phyloP scores from a whole-genome alignment of 352 stramenopile species.

The Phytophthora capsici region DNA sequence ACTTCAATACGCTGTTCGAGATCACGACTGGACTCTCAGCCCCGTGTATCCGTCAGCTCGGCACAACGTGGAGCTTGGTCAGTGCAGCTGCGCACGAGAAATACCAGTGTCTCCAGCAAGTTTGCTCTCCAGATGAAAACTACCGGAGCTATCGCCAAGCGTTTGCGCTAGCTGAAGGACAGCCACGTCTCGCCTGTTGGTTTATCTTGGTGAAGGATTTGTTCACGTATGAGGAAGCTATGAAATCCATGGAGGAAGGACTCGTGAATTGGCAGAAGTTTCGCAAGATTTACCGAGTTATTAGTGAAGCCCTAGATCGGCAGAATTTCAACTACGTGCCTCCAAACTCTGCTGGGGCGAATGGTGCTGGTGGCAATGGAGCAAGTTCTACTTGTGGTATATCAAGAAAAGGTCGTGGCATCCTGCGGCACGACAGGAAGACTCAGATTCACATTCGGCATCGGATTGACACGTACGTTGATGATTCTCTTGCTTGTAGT shows the following conservation, averaged over 20 bases:
- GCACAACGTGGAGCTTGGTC: conserved; percentile 85
- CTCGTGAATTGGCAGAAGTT: conserved; percentile 90
- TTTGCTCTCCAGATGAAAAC: conserved; percentile 87
- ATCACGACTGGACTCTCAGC: conserved; percentile 79
- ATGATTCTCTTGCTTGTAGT: background rate
- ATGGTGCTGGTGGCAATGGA: conserved; percentile 15
- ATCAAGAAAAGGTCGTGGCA: conserved; percentile 75
- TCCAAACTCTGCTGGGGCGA: conserved; percentile 24
- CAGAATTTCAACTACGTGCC: conserved; percentile 85
- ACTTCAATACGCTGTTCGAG: conserved; percentile 91
- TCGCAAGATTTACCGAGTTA: conserved; percentile 81
- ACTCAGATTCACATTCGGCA: conserved; percentile 75
- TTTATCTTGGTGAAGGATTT: conserved; percentile 90
- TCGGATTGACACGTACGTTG: conserved; percentile 85
- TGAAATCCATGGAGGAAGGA: conserved; percentile 84
- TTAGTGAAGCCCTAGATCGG: conserved; percentile 75
- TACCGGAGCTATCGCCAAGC: conserved; percentile 87
- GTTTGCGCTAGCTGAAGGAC: conserved; percentile 78
- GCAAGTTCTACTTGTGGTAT: conserved; percentile 31
- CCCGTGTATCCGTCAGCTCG: conserved; percentile 84
- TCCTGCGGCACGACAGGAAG: conserved; percentile 79
- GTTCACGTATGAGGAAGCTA: conserved; percentile 88
- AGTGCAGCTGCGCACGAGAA: conserved; percentile 68
- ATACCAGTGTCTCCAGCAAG: conserved; percentile 81
- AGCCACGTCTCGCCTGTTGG: conserved; percentile 80